Conservation (phyloP, 441 rosid species). For the Raphanus hybrid region DNA sequence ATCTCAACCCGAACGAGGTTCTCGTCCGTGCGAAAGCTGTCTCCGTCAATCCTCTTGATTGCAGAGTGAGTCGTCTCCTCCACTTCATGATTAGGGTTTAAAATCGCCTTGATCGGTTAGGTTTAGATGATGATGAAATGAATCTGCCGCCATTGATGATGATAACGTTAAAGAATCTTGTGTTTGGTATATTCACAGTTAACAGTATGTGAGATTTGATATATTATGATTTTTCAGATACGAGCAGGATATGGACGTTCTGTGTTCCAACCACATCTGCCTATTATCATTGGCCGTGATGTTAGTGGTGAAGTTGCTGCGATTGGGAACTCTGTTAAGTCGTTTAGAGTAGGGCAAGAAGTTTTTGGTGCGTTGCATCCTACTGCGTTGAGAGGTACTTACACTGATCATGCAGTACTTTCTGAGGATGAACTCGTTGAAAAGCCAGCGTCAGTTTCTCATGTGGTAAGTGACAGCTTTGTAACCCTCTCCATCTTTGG, state of each 20-base stretch:
- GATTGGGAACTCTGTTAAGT: neutral
- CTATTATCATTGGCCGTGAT: conserved; percentile 2
- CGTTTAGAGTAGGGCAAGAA: conserved; percentile 1
- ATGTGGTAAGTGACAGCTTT: neutral
- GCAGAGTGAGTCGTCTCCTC: neutral
- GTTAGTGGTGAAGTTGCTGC: conserved; percentile 6
- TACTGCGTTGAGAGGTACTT: neutral
- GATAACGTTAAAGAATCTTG: too few species aligned
- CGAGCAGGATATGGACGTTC: conserved; percentile 5
- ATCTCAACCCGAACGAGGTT: conserved; percentile 5
- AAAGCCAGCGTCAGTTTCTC: neutral
- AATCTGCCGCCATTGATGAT: neutral
- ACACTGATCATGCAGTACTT: neutral
- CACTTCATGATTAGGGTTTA: neutral
- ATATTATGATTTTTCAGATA: neutral
- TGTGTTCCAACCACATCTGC: neutral
- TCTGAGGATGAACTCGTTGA: neutral
- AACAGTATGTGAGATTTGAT: neutral
- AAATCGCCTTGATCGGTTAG: neutral
- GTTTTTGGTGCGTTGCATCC: conserved; percentile 8
- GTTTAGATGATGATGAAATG: neutral
- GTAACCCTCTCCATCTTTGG: neutral
- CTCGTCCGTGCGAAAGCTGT: conserved; percentile 5
- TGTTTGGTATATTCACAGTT: neutral
- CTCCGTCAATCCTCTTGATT: conserved; percentile 3